Evolutionary conservation across 352 stramenopile genomes (phyloP), one percentile per base, ranked within the genome.

Genomic region (Blastocystis sp.): DNA sequence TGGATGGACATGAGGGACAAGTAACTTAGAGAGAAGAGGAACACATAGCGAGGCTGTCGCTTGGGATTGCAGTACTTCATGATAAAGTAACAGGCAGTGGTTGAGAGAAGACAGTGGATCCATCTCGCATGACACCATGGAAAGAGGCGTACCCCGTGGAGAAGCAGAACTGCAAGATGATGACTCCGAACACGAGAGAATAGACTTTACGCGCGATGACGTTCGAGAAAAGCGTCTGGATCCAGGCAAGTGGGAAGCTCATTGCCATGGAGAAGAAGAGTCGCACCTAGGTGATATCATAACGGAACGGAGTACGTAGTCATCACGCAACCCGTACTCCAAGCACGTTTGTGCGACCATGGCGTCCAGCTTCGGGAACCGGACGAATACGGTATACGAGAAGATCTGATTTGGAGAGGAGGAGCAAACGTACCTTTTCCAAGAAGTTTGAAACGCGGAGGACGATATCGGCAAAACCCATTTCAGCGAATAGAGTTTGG

Each of bases 91-190:
- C 38, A 34, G 16, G 51, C 48, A 8, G 44, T 59, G 4, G 29
- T 21, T n/a, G 75, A 76, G 40, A 85, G 4, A 36, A 85, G 40
- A 29, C 51, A 76, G 32, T 85, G 75, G 4, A 85, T 85, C 75
- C 75, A 85, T 1, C 75, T 85, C 46, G 7, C 16, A 32, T 27
- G 24, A 44, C 14, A 34, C 1, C 24, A 4, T 36, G 27, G 0
- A 18, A 29, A 3, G 8, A 56, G 18, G 32, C 48, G 0, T 40
- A 85, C 75, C 36, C 27, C 34, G 36, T 24, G 40, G 42, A 34
- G 42, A 85, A 85, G 53, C 57, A 76, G 34, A 85, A 85, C 40
- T 85, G 75, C 8, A 85, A 29, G 40, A 85, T 36, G 1, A 18
- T 27, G n/a, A 85, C 36, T 64, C 75, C 75, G 8, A 61, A 18